These are phyloP conservation scores for Calonectria montana DNA, from an alignment of 2,329 filamentous ascomycete species.

Conservation along the genomic window DNA sequence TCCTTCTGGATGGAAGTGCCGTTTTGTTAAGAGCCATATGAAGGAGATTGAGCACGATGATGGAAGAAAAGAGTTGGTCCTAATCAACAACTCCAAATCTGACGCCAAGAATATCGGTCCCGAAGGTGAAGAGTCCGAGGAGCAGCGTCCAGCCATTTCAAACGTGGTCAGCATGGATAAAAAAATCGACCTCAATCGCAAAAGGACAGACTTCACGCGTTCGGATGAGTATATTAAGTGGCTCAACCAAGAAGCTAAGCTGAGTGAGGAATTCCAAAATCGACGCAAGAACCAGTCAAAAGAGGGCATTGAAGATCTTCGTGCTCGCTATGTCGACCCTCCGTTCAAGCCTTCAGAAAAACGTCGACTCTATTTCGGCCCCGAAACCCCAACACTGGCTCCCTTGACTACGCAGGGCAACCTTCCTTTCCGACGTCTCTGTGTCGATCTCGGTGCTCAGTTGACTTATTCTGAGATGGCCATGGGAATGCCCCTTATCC, in stretches of 20 bases:
- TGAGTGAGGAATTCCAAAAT: slow-evolving; percentile 54
- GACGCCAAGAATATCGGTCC: slow-evolving; percentile 43
- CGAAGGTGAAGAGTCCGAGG: slow-evolving; percentile 56
- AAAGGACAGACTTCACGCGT: slow-evolving; percentile 75
- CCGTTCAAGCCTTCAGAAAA: slow-evolving; percentile 94
- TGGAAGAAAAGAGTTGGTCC: slow-evolving; percentile 83
- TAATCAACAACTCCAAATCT: slow-evolving; percentile 58
- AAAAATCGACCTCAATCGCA: slow-evolving; percentile 81
- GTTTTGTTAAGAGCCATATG: slow-evolving; percentile 89
- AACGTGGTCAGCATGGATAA: slow-evolving; percentile 78
- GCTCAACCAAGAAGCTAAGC: slow-evolving; percentile 73
- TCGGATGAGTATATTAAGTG: slow-evolving; percentile 82
- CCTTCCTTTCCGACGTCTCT: slow-evolving; percentile 91
- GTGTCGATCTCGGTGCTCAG: slow-evolving; percentile 88
- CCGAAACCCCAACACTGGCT: slow-evolving; percentile 92
- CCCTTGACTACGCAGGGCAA: slow-evolving; percentile 98
- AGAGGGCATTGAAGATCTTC: slow-evolving; percentile 72
- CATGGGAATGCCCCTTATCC: slow-evolving; percentile 87
- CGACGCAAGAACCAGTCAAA: slow-evolving; percentile 55
- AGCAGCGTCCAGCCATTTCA: slow-evolving; percentile 73
- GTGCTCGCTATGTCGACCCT: slow-evolving; percentile 85
- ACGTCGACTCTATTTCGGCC: slow-evolving; percentile 90
- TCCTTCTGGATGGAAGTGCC: slow-evolving; percentile 91
- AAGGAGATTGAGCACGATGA: slow-evolving; percentile 82
- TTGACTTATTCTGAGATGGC: slow-evolving; percentile 99